phyloP scores from a whole-genome alignment of 192 early-diverging fungal genomes.

The Piromyces finnis region DNA sequence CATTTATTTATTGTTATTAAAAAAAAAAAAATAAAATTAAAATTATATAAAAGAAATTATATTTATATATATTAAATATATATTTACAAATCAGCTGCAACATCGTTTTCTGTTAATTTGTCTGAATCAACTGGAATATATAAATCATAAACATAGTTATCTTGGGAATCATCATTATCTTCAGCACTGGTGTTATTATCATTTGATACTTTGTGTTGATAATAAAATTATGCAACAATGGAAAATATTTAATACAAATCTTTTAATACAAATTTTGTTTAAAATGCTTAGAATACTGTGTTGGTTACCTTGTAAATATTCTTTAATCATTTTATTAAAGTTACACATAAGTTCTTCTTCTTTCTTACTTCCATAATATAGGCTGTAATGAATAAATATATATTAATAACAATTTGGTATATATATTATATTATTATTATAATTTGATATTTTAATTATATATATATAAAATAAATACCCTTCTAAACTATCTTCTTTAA shows the following conservation, averaged over 20 bases:
- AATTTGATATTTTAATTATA: too few relatives aligned
- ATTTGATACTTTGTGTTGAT: background rate
- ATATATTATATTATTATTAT: too few relatives aligned
- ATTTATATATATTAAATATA: too few relatives aligned
- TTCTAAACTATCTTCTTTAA: background rate
- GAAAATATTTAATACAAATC: too few relatives aligned
- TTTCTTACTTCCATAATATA: background rate
- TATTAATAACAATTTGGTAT: too few relatives aligned
- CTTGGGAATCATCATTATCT: background rate
- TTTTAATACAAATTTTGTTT: too few relatives aligned
- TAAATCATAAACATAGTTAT: background rate
- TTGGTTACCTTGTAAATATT: background rate
- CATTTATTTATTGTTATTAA: too few relatives aligned
- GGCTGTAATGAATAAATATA: background rate
- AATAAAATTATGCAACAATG: too few relatives aligned
- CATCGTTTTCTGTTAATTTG: background rate
- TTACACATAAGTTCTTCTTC: background rate
- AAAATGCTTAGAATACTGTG: too few relatives aligned
- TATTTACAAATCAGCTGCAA: background rate
- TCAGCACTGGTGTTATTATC: background rate
- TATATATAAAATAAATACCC: too few relatives aligned
- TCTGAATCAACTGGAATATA: background rate
- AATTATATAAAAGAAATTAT: too few relatives aligned
- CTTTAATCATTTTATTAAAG: background rate
- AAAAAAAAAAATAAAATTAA: too few relatives aligned